Percentiles rank a stretch among this genome's conserved stretches.
Conservation (phyloP, 2,329 filamentous ascomycete species). For the Teratosphaeria pseudoeucalypti region DNA sequence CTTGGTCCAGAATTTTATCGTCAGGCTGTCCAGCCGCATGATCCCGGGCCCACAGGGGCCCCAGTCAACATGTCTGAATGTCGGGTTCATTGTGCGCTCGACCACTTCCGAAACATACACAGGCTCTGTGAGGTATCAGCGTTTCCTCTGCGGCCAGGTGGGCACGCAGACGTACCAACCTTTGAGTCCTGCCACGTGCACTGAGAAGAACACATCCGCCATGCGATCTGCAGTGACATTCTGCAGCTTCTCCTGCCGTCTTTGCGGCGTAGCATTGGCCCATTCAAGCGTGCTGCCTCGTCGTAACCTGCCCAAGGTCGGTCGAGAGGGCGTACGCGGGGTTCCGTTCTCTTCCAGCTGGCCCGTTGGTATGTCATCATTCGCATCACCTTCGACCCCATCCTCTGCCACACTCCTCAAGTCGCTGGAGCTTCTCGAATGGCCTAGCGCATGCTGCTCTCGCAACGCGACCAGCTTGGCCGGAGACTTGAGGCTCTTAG, state of each 20-base stretch:
- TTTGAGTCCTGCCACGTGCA: slow-evolving; percentile 56
- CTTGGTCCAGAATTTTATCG: slow-evolving; percentile 64
- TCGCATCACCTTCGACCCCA: not conserved
- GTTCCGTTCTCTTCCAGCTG: slow-evolving; percentile 5
- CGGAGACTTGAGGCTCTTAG: slow-evolving; percentile 55
- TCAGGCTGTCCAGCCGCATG: slow-evolving; percentile 55
- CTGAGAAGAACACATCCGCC: slow-evolving; percentile 80
- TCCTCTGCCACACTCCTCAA: slow-evolving; percentile 29
- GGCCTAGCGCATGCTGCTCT: slow-evolving; percentile 39
- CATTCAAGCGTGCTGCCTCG: slow-evolving; percentile 54
- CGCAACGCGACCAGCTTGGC: slow-evolving; percentile 52
- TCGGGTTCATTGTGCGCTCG: slow-evolving; percentile 77
- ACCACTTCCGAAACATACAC: slow-evolving; percentile 84
- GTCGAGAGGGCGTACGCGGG: slow-evolving; percentile 21
- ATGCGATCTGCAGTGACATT: slow-evolving; percentile 59
- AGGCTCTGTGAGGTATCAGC: slow-evolving; percentile 45
- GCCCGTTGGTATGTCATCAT: slow-evolving; percentile 2
- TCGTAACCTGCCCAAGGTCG: slow-evolving; percentile 30
- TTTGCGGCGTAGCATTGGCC: slow-evolving; percentile 47
- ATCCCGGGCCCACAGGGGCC: slow-evolving; percentile 50
- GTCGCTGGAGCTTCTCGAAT: slow-evolving; percentile 50
- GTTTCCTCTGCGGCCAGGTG: not conserved
- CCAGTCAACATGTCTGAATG: slow-evolving; percentile 77
- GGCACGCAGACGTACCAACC: slow-evolving; percentile 17
- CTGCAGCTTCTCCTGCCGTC: slow-evolving; percentile 66